A percentile compares a stretch with the other conserved stretches of the same genome.
phyloP scores from a whole-genome alignment of 1,284 basidiomycete genomes.

The Cryptococcus maquisensis region DNA sequence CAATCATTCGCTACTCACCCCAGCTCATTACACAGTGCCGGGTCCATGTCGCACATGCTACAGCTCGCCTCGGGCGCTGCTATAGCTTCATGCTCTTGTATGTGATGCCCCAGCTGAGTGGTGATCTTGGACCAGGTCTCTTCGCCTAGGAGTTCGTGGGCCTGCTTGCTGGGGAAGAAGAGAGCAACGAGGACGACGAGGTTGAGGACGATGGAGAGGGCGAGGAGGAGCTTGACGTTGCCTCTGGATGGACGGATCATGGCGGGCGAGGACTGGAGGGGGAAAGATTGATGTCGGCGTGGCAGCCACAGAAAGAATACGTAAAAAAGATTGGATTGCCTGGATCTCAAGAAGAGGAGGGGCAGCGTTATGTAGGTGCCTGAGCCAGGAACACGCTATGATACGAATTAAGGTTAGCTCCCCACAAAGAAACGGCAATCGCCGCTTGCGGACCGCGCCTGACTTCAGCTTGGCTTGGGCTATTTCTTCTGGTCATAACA shows the following conservation, averaged over 20 bases:
- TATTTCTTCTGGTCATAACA: background rate
- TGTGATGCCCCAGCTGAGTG: too few species aligned
- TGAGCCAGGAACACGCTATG: background rate
- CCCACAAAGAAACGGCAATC: background rate
- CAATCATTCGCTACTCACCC: slow-evolving; percentile 9
- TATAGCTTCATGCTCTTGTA: too few species aligned
- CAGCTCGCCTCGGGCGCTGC: background rate
- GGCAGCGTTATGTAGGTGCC: too few species aligned
- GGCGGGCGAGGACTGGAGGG: background rate
- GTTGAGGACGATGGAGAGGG: slow-evolving; percentile 14
- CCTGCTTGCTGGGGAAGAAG: slow-evolving; percentile 12
- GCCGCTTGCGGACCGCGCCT: background rate
- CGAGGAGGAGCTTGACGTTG: slow-evolving; percentile 13
- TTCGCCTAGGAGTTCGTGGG: slow-evolving; percentile 9
- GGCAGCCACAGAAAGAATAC: too few species aligned
- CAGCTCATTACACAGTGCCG: slow-evolving; percentile 13
- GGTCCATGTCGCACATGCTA: slow-evolving; percentile 11
- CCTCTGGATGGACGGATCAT: slow-evolving; percentile 6
- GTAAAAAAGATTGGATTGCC: too few species aligned
- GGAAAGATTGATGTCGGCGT: background rate
- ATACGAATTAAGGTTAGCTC: background rate
- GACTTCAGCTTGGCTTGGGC: background rate
- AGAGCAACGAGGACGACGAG: slow-evolving; percentile 13
- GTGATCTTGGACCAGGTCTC: slow-evolving; percentile 8
- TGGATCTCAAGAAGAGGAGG: too few species aligned